phyloP scores from a whole-genome alignment of 2,329 filamentous ascomycete genomes.

The Trichoderma sp. region DNA sequence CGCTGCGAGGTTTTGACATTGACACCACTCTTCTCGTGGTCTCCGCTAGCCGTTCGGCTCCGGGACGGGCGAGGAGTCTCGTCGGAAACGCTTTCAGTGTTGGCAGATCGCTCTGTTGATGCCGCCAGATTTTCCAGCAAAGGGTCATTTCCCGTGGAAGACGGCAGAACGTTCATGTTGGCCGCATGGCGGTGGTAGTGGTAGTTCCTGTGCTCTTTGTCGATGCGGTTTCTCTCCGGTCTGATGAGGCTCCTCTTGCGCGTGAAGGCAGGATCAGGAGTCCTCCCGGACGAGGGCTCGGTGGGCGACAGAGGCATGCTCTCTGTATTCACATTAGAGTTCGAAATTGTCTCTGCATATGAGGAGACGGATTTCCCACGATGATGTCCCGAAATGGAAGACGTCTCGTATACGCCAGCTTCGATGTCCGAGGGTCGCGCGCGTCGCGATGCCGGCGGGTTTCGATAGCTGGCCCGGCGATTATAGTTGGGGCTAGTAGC shows the following conservation, averaged over 20 bases:
- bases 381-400: constrained; percentile 48
- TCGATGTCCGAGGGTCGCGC: constrained; percentile 70
- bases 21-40: constrained; percentile 38
- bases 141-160: constrained; percentile 89
- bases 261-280: constrained; percentile 43
- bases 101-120: constrained; percentile 56
- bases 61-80: constrained; percentile 43
- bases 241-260: constrained; percentile 88
- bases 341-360: constrained; percentile 58
- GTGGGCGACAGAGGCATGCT: constrained; percentile 56
- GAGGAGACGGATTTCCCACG: constrained; percentile 61
- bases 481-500: constrained; percentile 61
- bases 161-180: constrained; percentile 87
- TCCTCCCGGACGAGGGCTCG: constrained; percentile 36
- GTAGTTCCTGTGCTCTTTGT: constrained; percentile 89
- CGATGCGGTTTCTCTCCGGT: constrained; percentile 84
- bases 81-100: constrained; percentile 48
- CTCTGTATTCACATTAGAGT: constrained; percentile 59
- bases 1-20: constrained; percentile 40
- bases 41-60: constrained; percentile 38
- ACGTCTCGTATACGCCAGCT: constrained; percentile 55
- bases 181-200: constrained; percentile 94
- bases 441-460: constrained; percentile 67
- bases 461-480: constrained; percentile 65
- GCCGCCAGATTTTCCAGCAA: constrained; percentile 76